phyloP scores from a whole-genome alignment of 2,329 filamentous ascomycete species.

The Fusarium avenaceum region DNA sequence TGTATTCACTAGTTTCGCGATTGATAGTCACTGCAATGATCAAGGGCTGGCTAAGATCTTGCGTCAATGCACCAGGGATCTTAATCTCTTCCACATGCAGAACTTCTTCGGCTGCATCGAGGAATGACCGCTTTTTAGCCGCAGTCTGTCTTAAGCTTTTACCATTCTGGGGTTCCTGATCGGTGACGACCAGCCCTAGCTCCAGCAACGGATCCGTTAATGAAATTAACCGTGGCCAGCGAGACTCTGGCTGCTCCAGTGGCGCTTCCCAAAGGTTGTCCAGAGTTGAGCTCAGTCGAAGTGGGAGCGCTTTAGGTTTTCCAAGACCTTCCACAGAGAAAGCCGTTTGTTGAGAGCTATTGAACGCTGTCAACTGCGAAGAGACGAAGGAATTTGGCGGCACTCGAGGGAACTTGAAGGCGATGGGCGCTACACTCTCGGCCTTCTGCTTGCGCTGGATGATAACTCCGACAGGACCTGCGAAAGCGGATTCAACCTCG shows the following conservation, averaged over 20 bases:
- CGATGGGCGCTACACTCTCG: conserved; percentile 64
- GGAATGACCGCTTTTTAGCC: conserved; percentile 64
- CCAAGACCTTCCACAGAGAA: conserved; percentile 71
- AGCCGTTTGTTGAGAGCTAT: conserved; percentile 64
- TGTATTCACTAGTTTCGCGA: conserved; percentile 80
- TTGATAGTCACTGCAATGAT: conserved; percentile 87
- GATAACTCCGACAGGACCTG: conserved; percentile 84
- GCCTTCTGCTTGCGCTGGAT: conserved; percentile 81
- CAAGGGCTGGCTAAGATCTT: conserved; percentile 64
- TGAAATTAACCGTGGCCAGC: conserved; percentile 82
- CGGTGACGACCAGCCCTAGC: conserved; percentile 82
- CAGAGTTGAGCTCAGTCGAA: conserved; percentile 62
- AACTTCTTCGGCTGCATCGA: conserved; percentile 85
- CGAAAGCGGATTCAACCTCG: conserved; percentile 88
- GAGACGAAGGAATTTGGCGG: conserved; percentile 88
- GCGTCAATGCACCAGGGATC: conserved; percentile 62
- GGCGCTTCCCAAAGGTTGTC: conserved; percentile 71
- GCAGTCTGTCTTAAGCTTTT: conserved; percentile 52
- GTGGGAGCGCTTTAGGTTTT: conserved; percentile 66
- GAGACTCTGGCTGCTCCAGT: conserved; percentile 66
- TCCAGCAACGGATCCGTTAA: conserved; percentile 89
- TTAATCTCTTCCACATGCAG: conserved; percentile 81
- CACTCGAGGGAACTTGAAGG: conserved; percentile 70
- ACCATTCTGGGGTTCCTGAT: conserved; percentile 58
- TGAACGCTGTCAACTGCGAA: conserved; percentile 70